These are phyloP conservation scores for Penicillium sp. DNA, from an alignment of 2,329 filamentous ascomycete species.

Conservation along the genomic window DNA sequence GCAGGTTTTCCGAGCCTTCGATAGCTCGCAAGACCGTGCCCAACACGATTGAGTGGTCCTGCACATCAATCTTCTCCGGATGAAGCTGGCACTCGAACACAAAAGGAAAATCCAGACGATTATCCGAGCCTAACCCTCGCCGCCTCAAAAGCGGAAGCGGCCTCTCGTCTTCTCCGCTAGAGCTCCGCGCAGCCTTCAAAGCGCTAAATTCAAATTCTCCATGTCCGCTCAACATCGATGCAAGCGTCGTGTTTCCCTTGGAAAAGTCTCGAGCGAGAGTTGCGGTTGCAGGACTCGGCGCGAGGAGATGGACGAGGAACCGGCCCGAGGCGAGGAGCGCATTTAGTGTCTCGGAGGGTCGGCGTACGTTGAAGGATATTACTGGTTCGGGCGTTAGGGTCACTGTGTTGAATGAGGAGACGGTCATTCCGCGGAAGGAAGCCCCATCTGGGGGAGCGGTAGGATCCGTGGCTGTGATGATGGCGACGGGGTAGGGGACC, in stretches of 20 bases:
- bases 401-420: constrained; percentile 64
- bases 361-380: constrained; percentile 63
- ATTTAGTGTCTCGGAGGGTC: constrained; percentile 58
- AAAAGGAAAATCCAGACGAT: constrained; percentile 39
- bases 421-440: constrained; percentile 55
- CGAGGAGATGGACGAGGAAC: constrained; percentile 57
- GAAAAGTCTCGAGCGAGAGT: constrained; percentile 44
- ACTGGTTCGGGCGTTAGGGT: constrained; percentile 56
- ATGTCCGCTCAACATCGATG: constrained; percentile 27
- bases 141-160: constrained; percentile 33
- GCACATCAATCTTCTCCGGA: constrained; percentile 38
- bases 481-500: constrained; percentile 59
- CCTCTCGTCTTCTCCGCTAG: not conserved
- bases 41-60: constrained; percentile 45
- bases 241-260: constrained; percentile 40
- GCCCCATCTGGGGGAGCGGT: constrained; percentile 24
- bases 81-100: constrained; percentile 43
- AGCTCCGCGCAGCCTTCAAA: constrained; percentile 10
- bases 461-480: constrained; percentile 53
- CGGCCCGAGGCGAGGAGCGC: constrained; percentile 50
- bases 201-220: constrained; percentile 32
- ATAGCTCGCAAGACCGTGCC: constrained; percentile 38
- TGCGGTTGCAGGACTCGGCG: constrained; percentile 34
- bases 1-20: constrained; percentile 6
- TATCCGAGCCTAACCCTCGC: constrained; percentile 4